Percentiles rank a stretch among this genome's conserved stretches.
Conservation (phyloP, 331 rosid species). For the Rosa hybrid region DNA sequence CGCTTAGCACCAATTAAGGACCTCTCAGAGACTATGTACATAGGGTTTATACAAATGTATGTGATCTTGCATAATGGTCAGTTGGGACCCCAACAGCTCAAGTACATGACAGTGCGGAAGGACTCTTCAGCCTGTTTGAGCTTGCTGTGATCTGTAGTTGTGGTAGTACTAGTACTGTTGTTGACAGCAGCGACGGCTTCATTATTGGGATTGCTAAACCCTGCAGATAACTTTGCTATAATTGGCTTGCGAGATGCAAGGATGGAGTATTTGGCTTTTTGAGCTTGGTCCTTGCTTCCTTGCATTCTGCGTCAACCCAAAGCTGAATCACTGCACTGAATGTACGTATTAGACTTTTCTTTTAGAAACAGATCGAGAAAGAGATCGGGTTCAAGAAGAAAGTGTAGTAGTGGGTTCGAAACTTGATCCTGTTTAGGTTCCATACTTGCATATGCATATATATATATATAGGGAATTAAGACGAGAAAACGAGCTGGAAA, state of each 20-base stretch:
- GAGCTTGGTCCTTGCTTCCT: conserved; percentile 9
- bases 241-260: conserved; percentile 1
- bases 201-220: background rate
- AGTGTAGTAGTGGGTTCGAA: background rate
- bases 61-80: conserved; percentile 1
- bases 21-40: background rate
- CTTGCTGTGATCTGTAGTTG: conserved; percentile 11
- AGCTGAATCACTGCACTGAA: no score
- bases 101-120: conserved; percentile 49
- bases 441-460: background rate
- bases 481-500: background rate
- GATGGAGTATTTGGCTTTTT: background rate
- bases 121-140: conserved; percentile 47
- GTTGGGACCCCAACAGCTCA: conserved; percentile 53
- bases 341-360: background rate
- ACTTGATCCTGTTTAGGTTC: background rate
- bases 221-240: background rate
- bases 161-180: background rate
- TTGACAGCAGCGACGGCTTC: conserved; percentile 6
- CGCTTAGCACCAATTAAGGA: background rate
- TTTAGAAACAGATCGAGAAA: background rate
- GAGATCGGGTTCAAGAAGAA: background rate
- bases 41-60: background rate
- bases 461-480: background rate
- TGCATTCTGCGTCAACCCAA: background rate